Evolutionary conservation across 306 rosid genomes (phyloP).

Genomic region (Betula pendula): DNA sequence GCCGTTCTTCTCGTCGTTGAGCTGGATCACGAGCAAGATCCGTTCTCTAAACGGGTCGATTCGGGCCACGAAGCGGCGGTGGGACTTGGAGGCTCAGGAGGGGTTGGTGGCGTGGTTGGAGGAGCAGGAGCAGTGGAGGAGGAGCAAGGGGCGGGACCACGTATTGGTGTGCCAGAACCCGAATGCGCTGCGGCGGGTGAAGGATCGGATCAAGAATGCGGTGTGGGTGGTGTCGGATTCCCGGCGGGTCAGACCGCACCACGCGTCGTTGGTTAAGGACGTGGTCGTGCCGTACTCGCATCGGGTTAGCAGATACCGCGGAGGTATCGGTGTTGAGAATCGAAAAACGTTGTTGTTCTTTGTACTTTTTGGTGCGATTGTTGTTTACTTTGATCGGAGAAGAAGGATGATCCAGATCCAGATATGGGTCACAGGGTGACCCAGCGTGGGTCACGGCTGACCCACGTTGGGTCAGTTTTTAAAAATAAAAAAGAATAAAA

Average conservation of each 20-base stretch:
- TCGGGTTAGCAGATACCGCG: slow-evolving; percentile 56
- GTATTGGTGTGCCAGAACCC: slow-evolving; percentile 53
- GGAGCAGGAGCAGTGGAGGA: slow-evolving; percentile 48
- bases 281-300: slow-evolving; percentile 84
- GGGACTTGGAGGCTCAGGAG: slow-evolving; percentile 50
- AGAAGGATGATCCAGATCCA: too few species aligned
- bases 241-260: slow-evolving; percentile 71
- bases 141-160: slow-evolving; percentile 50
- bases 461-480: too few species aligned
- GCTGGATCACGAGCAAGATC: slow-evolving; percentile 29
- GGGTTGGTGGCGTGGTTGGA: slow-evolving; percentile 47
- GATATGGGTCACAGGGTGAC: too few species aligned
- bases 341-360: slow-evolving; percentile 80
- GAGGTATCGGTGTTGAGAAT: slow-evolving; percentile 47
- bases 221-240: slow-evolving; percentile 64
- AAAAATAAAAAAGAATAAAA: too few species aligned
- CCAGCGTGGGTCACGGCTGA: too few species aligned
- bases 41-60: background rate
- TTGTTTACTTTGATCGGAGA: too few species aligned
- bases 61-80: slow-evolving; percentile 30
- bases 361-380: too few species aligned
- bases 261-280: slow-evolving; percentile 87
- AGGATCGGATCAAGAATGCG: slow-evolving; percentile 34
- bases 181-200: slow-evolving; percentile 39
- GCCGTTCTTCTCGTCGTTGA: slow-evolving; percentile 47